These are phyloP conservation scores for Beverwykella pulmonaria DNA, from an alignment of 495 filamentous ascomycete species.

Conservation along the genomic window DNA sequence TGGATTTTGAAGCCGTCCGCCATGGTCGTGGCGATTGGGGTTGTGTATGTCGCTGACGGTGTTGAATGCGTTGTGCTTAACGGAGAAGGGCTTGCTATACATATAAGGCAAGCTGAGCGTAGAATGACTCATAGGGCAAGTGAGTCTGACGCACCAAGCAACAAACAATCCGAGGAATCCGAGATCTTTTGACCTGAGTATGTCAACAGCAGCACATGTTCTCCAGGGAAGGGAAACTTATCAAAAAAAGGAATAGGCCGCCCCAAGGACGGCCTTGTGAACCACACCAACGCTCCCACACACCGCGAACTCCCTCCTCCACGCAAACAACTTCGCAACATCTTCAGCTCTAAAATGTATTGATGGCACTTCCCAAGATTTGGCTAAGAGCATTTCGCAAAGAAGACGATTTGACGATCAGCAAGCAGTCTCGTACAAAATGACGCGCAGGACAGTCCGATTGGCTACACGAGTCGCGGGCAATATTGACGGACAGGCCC, in stretches of 20 bases:
- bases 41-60: neutral
- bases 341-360: neutral
- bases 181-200: neutral
- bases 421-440: slow-evolving; percentile 17
- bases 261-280: slow-evolving; percentile 27
- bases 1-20: neutral
- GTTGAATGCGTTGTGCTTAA: too few species aligned
- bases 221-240: slow-evolving; percentile 35
- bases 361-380: slow-evolving; percentile 7
- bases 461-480: slow-evolving; percentile 17
- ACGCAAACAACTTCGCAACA: neutral
- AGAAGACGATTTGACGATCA: slow-evolving; percentile 15
- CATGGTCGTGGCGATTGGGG: neutral
- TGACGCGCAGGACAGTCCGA: slow-evolving; percentile 21
- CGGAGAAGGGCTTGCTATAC: too few species aligned
- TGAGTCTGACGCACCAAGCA: too few species aligned
- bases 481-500: slow-evolving; percentile 71
- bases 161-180: neutral
- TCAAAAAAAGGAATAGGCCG: slow-evolving; percentile 39
- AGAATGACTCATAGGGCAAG: too few species aligned
- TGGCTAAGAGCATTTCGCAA: slow-evolving; percentile 8
- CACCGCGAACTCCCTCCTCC: slow-evolving; percentile 20
- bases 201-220: slow-evolving; percentile 29
- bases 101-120: too few species aligned
- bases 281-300: slow-evolving; percentile 16